Base-by-base conservation (phyloP, 2,329 filamentous ascomycete genomes). In the Fusarium metavorans region DNA sequence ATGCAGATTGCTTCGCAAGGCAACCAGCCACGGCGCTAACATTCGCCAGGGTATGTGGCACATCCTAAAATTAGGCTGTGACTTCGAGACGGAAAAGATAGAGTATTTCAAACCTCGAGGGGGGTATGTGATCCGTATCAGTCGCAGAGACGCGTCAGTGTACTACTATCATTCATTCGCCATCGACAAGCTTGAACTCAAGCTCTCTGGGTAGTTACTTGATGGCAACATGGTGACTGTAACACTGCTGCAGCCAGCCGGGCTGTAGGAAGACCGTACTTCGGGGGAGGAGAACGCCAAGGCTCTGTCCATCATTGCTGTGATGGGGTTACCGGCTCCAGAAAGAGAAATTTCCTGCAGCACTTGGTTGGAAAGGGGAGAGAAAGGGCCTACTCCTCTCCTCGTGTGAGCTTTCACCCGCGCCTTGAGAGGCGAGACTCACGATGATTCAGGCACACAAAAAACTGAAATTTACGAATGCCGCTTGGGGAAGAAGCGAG, bases 1-100 rank as follows among this genome's bases (percentile, higher is more conserved):
- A 50, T 50, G 45, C 25, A 50, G 45, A 50, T 30, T 50, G 45
- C 45, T 25, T 50, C 10, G 23, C 45, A 18, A 50, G 45, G 45
- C 45, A 50, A 50, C 45, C 25, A 50, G 45, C 45, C 45, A 50
- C 16, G 25, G 45, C 25, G 39, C n/a, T n/a, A 37, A 8, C 11
- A 20, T 7, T n/a, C 10, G n/a, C n/a, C n/a, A 20, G n/a, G 18
- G 39, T 20, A 20, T 20, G 10, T 6, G 18, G 11, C 39, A 13
- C 6, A 13, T 20, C 10, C 2, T 7, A 13, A 13, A 43, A 20
- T 20, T n/a, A 43, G 39, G 39, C 39, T 41, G 23, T 48, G 43
- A 48, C 14, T 27, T 16, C 6, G 11, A 43, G n/a, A 20, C 23
- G 16, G 23, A 27, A 6, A 5, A 16, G 23, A 27, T 13, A 27